phyloP scores from a whole-genome alignment of 2,329 filamentous ascomycete species.

The Penicillium fuscoglaucum region DNA sequence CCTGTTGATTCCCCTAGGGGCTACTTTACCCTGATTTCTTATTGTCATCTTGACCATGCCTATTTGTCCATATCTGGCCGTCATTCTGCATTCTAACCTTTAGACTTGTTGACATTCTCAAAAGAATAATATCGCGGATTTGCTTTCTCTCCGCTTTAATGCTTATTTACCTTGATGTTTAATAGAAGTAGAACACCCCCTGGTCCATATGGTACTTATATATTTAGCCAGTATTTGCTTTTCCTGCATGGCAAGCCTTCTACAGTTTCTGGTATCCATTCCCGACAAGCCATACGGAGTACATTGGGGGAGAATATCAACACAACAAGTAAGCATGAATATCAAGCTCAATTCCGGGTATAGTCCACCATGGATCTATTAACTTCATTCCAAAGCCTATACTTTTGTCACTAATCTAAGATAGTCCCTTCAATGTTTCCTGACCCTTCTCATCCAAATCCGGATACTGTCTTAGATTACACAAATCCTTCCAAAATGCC shows the following conservation, averaged over 20 bases:
- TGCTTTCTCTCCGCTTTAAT: background rate
- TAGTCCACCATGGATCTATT: too few relatives aligned
- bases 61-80: constrained; percentile 3
- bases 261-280: background rate
- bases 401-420: background rate
- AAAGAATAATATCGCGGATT: background rate
- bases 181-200: background rate
- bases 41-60: constrained; percentile 1
- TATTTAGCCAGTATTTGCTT: background rate
- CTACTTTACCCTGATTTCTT: constrained; percentile 7
- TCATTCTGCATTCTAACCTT: background rate
- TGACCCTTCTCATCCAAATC: background rate
- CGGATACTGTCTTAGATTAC: constrained; percentile 14
- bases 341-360: too few relatives aligned
- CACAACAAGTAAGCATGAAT: too few relatives aligned
- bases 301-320: background rate
- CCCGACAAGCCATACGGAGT: background rate
- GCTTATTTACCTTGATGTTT: background rate
- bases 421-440: background rate
- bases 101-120: background rate
- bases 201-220: background rate
- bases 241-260: background rate
- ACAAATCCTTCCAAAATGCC: constrained; percentile 23
- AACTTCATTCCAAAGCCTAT: too few relatives aligned
- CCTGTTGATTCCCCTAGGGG: background rate